A percentile compares a stretch with the other conserved stretches of the same genome.
Evolutionary conservation across 2,329 filamentous ascomycete genomes (phyloP).

Genomic region (Biscogniauxia mediterranea): DNA sequence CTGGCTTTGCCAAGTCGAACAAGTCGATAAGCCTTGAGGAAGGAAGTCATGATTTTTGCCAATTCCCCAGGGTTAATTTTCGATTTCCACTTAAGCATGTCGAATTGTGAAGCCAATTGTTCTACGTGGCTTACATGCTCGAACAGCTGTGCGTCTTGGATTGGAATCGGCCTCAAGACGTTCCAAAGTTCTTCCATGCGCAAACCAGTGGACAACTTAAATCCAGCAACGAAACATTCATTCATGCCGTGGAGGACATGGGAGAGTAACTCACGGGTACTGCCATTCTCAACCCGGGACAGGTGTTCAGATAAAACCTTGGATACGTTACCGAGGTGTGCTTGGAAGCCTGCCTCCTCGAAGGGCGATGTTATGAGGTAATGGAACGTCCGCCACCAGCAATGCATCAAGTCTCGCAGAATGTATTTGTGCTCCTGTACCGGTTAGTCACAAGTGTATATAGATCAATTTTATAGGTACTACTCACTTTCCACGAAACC

Average conservation of each 20-base stretch:
- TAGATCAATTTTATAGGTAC: neutral
- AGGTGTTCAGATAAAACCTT: constrained; percentile 40
- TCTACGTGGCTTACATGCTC: constrained; percentile 51
- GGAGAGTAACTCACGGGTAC: constrained; percentile 38
- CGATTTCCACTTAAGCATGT: constrained; percentile 58
- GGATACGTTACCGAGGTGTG: constrained; percentile 54
- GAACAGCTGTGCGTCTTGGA: constrained; percentile 46
- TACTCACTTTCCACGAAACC: constrained; percentile 34
- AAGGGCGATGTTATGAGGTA: constrained; percentile 48
- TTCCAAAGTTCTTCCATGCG: constrained; percentile 82
- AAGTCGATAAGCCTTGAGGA: constrained; percentile 56
- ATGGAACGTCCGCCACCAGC: constrained; percentile 53
- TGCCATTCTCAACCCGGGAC: constrained; percentile 22
- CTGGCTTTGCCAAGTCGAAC: constrained; percentile 46
- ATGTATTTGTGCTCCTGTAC: constrained; percentile 32
- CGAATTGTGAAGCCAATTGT: constrained; percentile 57
- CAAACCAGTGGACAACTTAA: constrained; percentile 71
- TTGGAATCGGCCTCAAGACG: constrained; percentile 61
- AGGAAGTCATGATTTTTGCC: constrained; percentile 50
- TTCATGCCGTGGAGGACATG: constrained; percentile 44
- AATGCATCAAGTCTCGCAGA: constrained; percentile 46
- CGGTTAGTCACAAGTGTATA: constrained; percentile 7
- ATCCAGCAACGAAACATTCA: constrained; percentile 64
- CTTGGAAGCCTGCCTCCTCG: constrained; percentile 64
- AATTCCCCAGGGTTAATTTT: constrained; percentile 51